Percentiles rank a stretch among this genome's conserved stretches.
These are phyloP conservation scores for Salix brachista DNA, from an alignment of 345 rosid genomes.

Conservation along the genomic window DNA sequence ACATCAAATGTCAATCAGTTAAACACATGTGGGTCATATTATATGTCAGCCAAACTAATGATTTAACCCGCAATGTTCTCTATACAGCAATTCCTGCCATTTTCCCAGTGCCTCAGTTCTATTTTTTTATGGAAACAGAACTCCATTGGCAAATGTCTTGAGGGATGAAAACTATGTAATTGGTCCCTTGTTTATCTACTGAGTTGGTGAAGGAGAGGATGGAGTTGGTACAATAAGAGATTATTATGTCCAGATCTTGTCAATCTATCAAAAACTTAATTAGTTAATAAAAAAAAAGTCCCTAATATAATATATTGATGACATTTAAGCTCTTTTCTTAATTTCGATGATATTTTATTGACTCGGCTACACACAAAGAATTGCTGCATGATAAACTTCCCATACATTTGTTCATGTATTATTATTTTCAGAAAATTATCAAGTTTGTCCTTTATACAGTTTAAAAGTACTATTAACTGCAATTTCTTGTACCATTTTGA, in stretches of 20 bases:
- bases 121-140: too few relatives aligned
- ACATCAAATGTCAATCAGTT: too few relatives aligned
- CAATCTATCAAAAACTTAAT: neutral
- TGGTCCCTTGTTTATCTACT: too few relatives aligned
- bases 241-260: neutral
- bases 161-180: too few relatives aligned
- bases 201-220: neutral
- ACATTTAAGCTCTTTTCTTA: neutral
- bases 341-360: neutral
- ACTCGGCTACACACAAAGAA: neutral
- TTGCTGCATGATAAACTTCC: neutral
- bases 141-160: too few relatives aligned
- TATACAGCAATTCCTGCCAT: too few relatives aligned
- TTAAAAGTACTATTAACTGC: neutral
- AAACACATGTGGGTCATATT: too few relatives aligned
- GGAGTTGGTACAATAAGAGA: neutral
- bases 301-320: neutral
- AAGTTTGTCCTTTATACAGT: neutral
- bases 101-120: too few relatives aligned
- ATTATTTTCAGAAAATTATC: neutral
- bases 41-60: too few relatives aligned
- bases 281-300: too few relatives aligned
- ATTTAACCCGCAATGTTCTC: too few relatives aligned
- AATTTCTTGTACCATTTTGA: constrained; percentile 1
- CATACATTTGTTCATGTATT: neutral